phyloP scores from a whole-genome alignment of 768 basidiomycete species.

The Boletus subparvulus region DNA sequence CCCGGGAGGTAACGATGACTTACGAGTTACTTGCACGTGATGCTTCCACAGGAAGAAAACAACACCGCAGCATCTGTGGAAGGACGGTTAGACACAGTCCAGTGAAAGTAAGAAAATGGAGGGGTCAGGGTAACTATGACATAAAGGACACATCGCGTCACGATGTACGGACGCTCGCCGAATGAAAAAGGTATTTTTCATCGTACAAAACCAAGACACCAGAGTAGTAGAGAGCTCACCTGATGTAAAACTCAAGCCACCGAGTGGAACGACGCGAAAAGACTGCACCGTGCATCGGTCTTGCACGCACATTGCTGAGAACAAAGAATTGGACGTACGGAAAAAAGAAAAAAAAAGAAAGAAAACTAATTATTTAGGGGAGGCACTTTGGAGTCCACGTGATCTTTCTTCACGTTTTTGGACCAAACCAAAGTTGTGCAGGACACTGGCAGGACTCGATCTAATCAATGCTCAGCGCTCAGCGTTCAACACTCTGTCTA shows the following conservation, averaged over 20 bases:
- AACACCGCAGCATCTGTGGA: neutral
- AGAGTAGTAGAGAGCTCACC: constrained; percentile 6
- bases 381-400: neutral
- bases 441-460: no score
- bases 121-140: constrained; percentile 94
- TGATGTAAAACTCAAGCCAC: neutral
- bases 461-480: no score
- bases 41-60: neutral
- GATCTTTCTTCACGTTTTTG: neutral
- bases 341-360: neutral
- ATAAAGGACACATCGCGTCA: constrained; percentile 58
- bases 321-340: neutral
- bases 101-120: constrained; percentile 26
- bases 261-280: neutral
- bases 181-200: constrained; percentile 48
- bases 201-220: constrained; percentile 33
- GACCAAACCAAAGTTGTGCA: neutral
- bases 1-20: constrained; percentile 6
- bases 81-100: constrained; percentile 6
- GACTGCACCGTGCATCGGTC: neutral
- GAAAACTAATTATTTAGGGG: constrained; percentile 9
- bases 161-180: constrained; percentile 49
- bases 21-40: neutral
- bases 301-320: neutral
- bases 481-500: no score